Conservation (phyloP, 2,329 filamentous ascomycete genomes). For the Tolypocladium paradoxum region DNA sequence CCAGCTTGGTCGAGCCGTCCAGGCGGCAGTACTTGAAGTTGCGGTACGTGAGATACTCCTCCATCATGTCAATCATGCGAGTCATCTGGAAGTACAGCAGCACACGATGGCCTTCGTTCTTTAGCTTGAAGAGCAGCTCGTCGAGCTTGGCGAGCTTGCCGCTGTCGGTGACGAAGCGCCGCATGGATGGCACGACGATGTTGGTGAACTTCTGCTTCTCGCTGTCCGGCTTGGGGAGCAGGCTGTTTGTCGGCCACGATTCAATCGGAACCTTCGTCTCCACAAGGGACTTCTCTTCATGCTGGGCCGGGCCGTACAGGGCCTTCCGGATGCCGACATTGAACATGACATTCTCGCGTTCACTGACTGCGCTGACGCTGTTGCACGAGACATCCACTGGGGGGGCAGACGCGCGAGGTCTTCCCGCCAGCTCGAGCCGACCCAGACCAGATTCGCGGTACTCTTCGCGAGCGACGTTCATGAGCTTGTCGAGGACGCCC, state of each 20-base stretch:
- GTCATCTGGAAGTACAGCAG: constrained; percentile 99
- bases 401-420: constrained; percentile 71
- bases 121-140: constrained; percentile 75
- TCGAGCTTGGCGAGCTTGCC: constrained; percentile 92
- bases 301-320: constrained; percentile 54
- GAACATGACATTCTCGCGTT: constrained; percentile 69
- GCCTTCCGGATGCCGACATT: constrained; percentile 64
- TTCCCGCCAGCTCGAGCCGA: constrained; percentile 69
- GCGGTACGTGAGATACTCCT: constrained; percentile 95
- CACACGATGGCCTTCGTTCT: constrained; percentile 85
- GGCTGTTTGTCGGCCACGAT: constrained; percentile 49
- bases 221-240: constrained; percentile 70
- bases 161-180: constrained; percentile 92
- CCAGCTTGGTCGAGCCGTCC: constrained; percentile 92
- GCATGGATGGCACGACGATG: constrained; percentile 92
- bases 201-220: constrained; percentile 79
- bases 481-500: constrained; percentile 61
- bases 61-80: constrained; percentile 98
- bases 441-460: constrained; percentile 63
- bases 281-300: constrained; percentile 67
- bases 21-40: constrained; percentile 98
- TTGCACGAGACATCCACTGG: constrained; percentile 73
- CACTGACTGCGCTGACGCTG: constrained; percentile 51
- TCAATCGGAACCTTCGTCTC: constrained; percentile 57
- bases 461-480: constrained; percentile 62